These are phyloP conservation scores for Psilocybe subaeruginosa DNA, from an alignment of 768 basidiomycete genomes.

Conservation along the genomic window DNA sequence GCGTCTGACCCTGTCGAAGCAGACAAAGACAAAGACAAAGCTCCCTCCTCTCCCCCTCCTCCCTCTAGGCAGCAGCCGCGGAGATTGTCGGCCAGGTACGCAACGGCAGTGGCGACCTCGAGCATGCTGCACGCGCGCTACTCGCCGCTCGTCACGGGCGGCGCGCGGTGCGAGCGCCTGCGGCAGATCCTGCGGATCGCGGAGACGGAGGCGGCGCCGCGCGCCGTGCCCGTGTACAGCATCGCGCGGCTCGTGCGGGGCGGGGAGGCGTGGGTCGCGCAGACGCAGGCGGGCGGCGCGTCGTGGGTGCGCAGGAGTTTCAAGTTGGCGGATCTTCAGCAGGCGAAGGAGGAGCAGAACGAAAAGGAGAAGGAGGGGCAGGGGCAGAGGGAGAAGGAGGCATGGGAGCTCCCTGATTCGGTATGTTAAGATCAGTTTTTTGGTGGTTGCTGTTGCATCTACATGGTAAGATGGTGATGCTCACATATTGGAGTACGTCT, in stretches of 20 bases:
- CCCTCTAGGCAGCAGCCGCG: not conserved
- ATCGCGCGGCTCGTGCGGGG: conserved; percentile 4
- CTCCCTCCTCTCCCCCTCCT: not conserved
- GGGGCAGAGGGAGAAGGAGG: not conserved
- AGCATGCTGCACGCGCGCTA: conserved; percentile 5
- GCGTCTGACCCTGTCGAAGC: not conserved
- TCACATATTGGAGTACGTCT: not conserved
- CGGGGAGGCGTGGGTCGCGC: conserved; percentile 2
- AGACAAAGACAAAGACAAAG: not conserved
- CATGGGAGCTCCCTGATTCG: conserved; percentile 5
- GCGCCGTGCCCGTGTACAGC: conserved; percentile 5
- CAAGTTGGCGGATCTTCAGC: not conserved
- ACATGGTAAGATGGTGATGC: no score
- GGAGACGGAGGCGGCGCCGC: conserved; percentile 7
- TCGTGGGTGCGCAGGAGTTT: conserved; percentile 1
- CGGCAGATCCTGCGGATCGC: conserved; percentile 1
- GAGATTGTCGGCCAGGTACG: not conserved
- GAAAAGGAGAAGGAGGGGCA: not conserved
- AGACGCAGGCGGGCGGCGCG: not conserved
- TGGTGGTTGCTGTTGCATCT: not conserved
- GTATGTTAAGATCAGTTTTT: not conserved
- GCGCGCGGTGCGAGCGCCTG: not conserved
- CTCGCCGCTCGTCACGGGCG: not conserved
- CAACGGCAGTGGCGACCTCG: not conserved
- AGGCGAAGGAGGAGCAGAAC: not conserved